phyloP scores from a whole-genome alignment of 768 basidiomycete genomes.

The Suillus americanus region DNA sequence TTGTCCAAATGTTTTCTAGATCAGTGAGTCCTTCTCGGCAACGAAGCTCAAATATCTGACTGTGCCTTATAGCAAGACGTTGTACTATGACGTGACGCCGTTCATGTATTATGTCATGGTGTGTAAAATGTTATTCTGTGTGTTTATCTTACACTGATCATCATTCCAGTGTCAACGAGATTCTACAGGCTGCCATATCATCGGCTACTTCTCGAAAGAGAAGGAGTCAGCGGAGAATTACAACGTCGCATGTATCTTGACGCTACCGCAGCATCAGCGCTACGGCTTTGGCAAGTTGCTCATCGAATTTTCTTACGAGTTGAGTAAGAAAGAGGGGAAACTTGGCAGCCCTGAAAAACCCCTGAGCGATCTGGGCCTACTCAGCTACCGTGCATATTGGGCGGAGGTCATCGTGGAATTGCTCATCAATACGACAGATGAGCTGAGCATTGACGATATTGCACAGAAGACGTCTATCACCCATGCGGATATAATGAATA shows the following conservation, averaged over 20 bases:
- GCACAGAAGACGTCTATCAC: conserved; percentile 95
- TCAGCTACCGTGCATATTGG: conserved; percentile 97
- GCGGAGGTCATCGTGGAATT: conserved; percentile 94
- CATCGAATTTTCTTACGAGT: conserved; percentile 98
- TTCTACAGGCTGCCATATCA: conserved; percentile 86
- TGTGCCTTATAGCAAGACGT: conserved; percentile 70
- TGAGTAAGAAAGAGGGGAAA: conserved; percentile 95
- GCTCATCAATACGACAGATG: conserved; percentile 65
- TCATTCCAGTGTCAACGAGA: conserved; percentile 72
- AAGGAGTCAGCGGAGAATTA: conserved; percentile 98
- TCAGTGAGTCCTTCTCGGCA: conserved; percentile 61
- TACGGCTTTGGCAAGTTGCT: conserved; percentile 93
- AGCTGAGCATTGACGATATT: conserved; percentile 94
- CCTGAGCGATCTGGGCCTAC: conserved; percentile 87
- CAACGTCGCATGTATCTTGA: conserved; percentile 98
- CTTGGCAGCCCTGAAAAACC: conserved; percentile 98
- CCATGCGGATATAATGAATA: conserved; percentile 96
- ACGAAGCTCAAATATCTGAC: not conserved
- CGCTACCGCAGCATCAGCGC: conserved; percentile 97
- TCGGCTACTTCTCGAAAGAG: conserved; percentile 99
- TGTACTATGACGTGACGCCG: conserved; percentile 99
- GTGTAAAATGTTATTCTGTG: conserved; percentile 21
- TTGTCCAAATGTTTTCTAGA: conserved; percentile 98
- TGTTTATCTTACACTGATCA: conserved; percentile 14
- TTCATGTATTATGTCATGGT: conserved; percentile 99